Base-by-base conservation (phyloP, 768 basidiomycete species). In the Lactifluus subvellereus region DNA sequence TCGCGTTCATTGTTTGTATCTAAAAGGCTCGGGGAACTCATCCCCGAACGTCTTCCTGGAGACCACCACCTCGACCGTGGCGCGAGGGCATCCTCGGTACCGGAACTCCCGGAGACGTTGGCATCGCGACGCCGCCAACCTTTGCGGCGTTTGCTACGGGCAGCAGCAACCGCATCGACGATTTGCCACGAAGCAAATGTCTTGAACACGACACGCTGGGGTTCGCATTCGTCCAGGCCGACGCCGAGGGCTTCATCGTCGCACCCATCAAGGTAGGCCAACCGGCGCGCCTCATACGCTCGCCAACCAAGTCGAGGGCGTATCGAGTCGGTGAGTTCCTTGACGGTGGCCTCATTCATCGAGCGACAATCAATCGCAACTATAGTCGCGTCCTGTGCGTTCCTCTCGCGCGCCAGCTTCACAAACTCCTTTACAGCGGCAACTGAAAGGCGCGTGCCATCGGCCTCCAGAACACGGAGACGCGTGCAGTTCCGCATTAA, bases 181-280 rank as follows among this genome's bases (percentile, higher is more conserved):
- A 82, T 87, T 77, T 92, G 88, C 88, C 89, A 91, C 54, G 87
- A 84, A 73, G 89, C 87, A 72, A 92, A 94, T 30, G 87, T 85
- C 81, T 92, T 92, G 67, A 94, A 71, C 55, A 90, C 86, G 30
- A 93, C 85, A 30, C 86, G 77, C 69, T 69, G 74, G 69, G 81
- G 79, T 66, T 93, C 91, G 70, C 90, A 91, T 72, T 94, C 92
- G 72, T 91, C 88, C 74, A 90, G 86, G 50, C 86, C 88, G 9
- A 84, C 74, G 72, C 82, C 84, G 61, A 88, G 73, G 42, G 83
- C 82, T 65, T 88, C 86, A 6, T 78, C 80, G 70, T 92, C 90
- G 67, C 83, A 74, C 60, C 76, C 83, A 72, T 94, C 91, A 48
- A 91, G 78, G 74, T 82, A 94, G 47, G 74, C 77, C 18, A 93